Conservation (phyloP, 2,329 filamentous ascomycete species). For the Aspergillus alliaceus region DNA sequence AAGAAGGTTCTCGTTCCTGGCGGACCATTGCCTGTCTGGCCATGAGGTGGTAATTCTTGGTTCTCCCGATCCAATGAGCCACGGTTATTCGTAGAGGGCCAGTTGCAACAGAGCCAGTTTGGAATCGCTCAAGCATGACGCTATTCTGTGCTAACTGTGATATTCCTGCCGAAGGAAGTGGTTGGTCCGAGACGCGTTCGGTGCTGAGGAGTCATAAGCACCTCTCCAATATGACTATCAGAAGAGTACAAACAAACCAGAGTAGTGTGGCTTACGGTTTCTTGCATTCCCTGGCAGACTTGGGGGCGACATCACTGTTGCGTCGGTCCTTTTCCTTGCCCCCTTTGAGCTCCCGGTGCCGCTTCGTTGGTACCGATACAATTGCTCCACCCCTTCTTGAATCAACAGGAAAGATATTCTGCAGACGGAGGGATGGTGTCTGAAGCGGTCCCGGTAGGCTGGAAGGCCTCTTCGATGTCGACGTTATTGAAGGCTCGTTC, state of each 20-base stretch:
- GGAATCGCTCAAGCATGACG: slow-evolving; percentile 26
- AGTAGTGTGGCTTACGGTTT: slow-evolving; percentile 20
- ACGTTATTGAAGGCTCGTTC: slow-evolving; percentile 10
- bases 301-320: slow-evolving; percentile 34
- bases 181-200: slow-evolving; percentile 26
- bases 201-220: slow-evolving; percentile 22
- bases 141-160: slow-evolving; percentile 25
- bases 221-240: slow-evolving; percentile 10
- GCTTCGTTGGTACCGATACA: slow-evolving; percentile 42
- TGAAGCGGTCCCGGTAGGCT: slow-evolving; percentile 22
- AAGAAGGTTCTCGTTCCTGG: slow-evolving; percentile 10
- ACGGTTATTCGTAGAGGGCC: not conserved
- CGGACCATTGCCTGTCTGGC: not conserved
- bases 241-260: not conserved
- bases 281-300: slow-evolving; percentile 21
- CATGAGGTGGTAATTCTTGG: not conserved
- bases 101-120: slow-evolving; percentile 2
- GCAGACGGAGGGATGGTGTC: slow-evolving; percentile 23
- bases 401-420: slow-evolving; percentile 21
- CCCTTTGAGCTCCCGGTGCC: slow-evolving; percentile 39
- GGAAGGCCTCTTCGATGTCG: slow-evolving; percentile 11
- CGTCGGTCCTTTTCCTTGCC: slow-evolving; percentile 21
- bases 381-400: slow-evolving; percentile 34
- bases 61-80: not conserved
- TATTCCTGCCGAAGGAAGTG: slow-evolving; percentile 20